Percentiles rank a stretch among this genome's conserved stretches.
Evolutionary conservation across 1,284 basidiomycete genomes (phyloP).

Genomic region (Fomitiporia mediterranea): DNA sequence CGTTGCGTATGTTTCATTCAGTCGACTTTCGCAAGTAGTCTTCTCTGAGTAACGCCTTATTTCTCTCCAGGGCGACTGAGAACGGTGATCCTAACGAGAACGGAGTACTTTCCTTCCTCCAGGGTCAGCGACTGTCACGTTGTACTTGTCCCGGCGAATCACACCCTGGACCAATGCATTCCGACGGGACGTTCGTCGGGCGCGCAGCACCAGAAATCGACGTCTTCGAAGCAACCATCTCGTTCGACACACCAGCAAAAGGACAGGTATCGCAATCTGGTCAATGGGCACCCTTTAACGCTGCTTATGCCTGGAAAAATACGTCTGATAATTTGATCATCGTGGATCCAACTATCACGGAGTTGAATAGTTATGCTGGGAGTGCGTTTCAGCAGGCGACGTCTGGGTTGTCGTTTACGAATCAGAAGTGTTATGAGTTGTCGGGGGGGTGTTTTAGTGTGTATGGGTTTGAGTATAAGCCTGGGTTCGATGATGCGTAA

Average conservation of each 20-base stretch:
- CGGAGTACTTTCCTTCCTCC: constrained; percentile 55
- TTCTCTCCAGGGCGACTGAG: constrained; percentile 26
- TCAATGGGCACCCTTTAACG: constrained; percentile 26
- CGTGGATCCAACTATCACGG: constrained; percentile 30
- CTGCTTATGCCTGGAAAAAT: constrained; percentile 29
- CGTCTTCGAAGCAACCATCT: constrained; percentile 68
- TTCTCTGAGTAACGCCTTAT: neutral
- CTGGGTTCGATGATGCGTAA: constrained; percentile 51
- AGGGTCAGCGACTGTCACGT: constrained; percentile 70
- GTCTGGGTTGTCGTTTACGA: constrained; percentile 25
- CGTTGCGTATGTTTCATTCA: constrained; percentile 25
- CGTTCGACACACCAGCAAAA: constrained; percentile 17
- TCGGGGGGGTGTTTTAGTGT: constrained; percentile 41
- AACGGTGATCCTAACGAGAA: constrained; percentile 35
- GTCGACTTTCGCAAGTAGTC: neutral
- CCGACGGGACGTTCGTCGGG: constrained; percentile 60
- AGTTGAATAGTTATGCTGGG: constrained; percentile 35
- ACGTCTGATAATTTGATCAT: constrained; percentile 33
- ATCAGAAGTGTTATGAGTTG: constrained; percentile 30
- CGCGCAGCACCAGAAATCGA: constrained; percentile 85
- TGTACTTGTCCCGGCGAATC: constrained; percentile 78
- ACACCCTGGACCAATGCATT: constrained; percentile 72
- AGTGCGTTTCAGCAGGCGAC: constrained; percentile 34
- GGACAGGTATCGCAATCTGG: constrained; percentile 26
- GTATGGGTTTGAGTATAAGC: constrained; percentile 52